A percentile compares a stretch with the other conserved stretches of the same genome.
Conservation (phyloP, 306 rosid species). For the Rubus idaeus region DNA sequence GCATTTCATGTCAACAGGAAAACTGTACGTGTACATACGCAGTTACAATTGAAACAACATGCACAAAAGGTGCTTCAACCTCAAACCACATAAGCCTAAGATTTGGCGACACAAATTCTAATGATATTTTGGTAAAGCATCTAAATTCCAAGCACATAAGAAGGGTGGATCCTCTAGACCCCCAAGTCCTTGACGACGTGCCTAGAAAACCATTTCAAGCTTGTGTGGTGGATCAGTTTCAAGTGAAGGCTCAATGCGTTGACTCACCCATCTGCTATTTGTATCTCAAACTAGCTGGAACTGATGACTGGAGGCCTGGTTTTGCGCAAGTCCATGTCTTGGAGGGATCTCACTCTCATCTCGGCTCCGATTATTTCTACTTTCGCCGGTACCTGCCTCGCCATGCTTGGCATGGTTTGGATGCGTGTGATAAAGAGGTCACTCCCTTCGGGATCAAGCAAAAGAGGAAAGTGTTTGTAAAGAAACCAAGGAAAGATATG, state of each 20-base stretch:
- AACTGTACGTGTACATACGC: slow-evolving; percentile 68
- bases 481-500: background rate
- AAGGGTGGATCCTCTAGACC: slow-evolving; percentile 57
- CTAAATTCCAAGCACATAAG: slow-evolving; percentile 59
- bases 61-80: slow-evolving; percentile 79
- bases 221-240: slow-evolving; percentile 71
- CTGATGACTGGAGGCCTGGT: slow-evolving; percentile 84
- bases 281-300: slow-evolving; percentile 60
- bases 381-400: slow-evolving; percentile 62
- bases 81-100: slow-evolving; percentile 63
- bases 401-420: slow-evolving; percentile 75
- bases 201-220: slow-evolving; percentile 78
- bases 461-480: slow-evolving; percentile 42
- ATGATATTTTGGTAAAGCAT: slow-evolving; percentile 55
- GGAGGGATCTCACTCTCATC: slow-evolving; percentile 36
- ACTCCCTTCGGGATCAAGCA: slow-evolving; percentile 69
- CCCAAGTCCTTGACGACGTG: slow-evolving; percentile 55
- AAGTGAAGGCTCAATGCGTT: slow-evolving; percentile 56
- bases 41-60: slow-evolving; percentile 66
- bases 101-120: slow-evolving; percentile 70
- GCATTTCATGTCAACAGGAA: slow-evolving; percentile 29
- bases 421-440: slow-evolving; percentile 59
- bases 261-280: slow-evolving; percentile 65
- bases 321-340: slow-evolving; percentile 51
- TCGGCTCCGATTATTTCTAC: slow-evolving; percentile 58